phyloP scores from a whole-genome alignment of 1,284 basidiomycete genomes.

The Boletellus deceptivus region DNA sequence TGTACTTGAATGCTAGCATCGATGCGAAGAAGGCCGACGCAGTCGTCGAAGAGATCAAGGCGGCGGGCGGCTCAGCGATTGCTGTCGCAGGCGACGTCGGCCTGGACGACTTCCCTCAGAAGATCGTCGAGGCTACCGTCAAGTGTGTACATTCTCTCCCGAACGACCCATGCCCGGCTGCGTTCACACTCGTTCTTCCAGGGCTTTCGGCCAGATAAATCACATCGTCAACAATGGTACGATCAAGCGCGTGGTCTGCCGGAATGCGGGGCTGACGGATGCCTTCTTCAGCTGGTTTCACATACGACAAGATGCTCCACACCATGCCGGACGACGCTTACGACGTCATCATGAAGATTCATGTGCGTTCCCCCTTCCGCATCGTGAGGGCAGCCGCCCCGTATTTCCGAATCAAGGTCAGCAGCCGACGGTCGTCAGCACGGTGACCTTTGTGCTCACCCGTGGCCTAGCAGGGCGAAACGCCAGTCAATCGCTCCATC shows the following conservation, averaged over 20 bases:
- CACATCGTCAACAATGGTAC: conserved; percentile 85
- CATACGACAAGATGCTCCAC: conserved; percentile 86
- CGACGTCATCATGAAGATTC: conserved; percentile 80
- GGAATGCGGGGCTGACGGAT: background rate
- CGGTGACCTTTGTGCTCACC: background rate
- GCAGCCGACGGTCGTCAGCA: background rate
- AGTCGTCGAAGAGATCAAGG: conserved; percentile 75
- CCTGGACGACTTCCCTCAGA: conserved; percentile 80
- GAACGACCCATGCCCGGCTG: background rate
- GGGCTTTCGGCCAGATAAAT: conserved; percentile 78
- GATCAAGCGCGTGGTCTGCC: conserved; percentile 7
- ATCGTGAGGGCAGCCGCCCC: conserved; percentile 83
- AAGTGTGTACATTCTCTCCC: conserved; percentile 45
- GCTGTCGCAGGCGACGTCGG: conserved; percentile 74
- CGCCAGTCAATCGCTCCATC: conserved; percentile 70
- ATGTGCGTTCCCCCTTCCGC: conserved; percentile 68
- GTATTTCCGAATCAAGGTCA: conserved; percentile 79
- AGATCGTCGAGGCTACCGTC: conserved; percentile 73
- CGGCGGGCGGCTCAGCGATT: conserved; percentile 70
- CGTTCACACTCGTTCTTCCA: conserved; percentile 25
- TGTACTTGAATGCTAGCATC: conserved; percentile 46
- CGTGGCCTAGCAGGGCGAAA: conserved; percentile 34
- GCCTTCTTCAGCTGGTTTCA: conserved; percentile 66
- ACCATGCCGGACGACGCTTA: conserved; percentile 82
- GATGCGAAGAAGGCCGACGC: conserved; percentile 61